Base-by-base conservation (phyloP, 345 rosid species). In the Lagerstroemia speciosa region DNA sequence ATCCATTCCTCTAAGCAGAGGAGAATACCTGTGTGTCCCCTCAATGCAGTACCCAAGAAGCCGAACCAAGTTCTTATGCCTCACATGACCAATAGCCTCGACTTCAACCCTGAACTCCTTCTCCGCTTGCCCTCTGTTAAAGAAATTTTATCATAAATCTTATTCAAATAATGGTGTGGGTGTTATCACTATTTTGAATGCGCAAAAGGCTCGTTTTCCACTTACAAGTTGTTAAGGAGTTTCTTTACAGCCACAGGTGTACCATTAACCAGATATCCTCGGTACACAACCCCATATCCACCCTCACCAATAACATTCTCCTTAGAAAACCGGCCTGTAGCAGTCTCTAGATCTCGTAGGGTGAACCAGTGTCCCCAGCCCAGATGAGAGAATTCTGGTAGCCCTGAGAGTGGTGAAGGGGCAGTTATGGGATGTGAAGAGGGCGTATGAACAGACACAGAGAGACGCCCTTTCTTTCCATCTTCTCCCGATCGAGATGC, bases 361-460 rank as follows among this genome's bases (percentile, higher is more conserved):
- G 97, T 93, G 81, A 93, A 93, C 98, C 98, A 93, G 64, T 91
- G 98, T 52, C 98, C 98, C 98, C 98, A 93, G 61, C 97, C 98
- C 43, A 89, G 82, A 46, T 84, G 94, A 26, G 98, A 91, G 76
- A 83, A 86, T 67, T 93, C 97, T 24, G 94, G 94, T 69, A 91
- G 81, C 62, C 92, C 97, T 34, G 87, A 78, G 74, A 89, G 83
- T 68, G 97, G 97, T 2, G 96, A 91, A 68, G 88, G 83, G 12
- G 89, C 76, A 63, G 91, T 81, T 69, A 83, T 31, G 62, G 89
- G 83, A 83, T 84, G 83, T 19, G 80, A 76, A 36, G 89, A 84
- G 58, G 85, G 82, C 74, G 69, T 72, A 75, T 53, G 73, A 43
- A 43, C 65, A 68, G 89, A 70, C 38, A 68, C 34, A 30, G 63